Percentiles rank a stretch among this genome's conserved stretches.
Evolutionary conservation across 2,329 filamentous ascomycete genomes (phyloP).

Genomic region (Fusarium sp.): DNA sequence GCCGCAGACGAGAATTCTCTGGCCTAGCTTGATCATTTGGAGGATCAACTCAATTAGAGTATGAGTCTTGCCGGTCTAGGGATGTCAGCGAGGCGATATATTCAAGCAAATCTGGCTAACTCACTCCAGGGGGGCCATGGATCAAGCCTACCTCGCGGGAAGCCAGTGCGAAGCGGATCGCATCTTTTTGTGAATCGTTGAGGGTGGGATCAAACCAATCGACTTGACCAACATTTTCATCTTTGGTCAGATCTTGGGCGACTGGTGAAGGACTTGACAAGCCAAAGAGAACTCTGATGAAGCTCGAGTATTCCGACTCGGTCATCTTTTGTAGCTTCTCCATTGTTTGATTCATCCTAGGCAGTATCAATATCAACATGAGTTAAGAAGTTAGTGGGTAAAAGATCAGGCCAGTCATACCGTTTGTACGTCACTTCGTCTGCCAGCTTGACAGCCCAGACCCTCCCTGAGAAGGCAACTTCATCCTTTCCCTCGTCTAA

Average conservation of each 20-base stretch:
- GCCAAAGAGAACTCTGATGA: slow-evolving; percentile 72
- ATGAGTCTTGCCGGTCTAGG: slow-evolving; percentile 91
- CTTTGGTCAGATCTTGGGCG: slow-evolving; percentile 51
- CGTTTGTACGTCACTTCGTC: slow-evolving; percentile 74
- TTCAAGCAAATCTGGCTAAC: slow-evolving; percentile 35
- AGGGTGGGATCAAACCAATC: slow-evolving; percentile 71
- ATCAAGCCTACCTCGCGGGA: slow-evolving; percentile 87
- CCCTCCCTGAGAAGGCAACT: slow-evolving; percentile 55
- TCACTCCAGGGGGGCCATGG: slow-evolving; percentile 87
- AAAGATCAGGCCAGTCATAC: too few relatives aligned
- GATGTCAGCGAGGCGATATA: slow-evolving; percentile 7
- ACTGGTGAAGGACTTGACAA: slow-evolving; percentile 63
- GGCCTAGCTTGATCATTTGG: slow-evolving; percentile 80
- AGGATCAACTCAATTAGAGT: slow-evolving; percentile 94
- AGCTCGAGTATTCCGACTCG: slow-evolving; percentile 67
- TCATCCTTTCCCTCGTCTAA: slow-evolving; percentile 72
- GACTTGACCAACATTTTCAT: slow-evolving; percentile 58
- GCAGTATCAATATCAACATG: neutral
- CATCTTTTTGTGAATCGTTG: slow-evolving; percentile 75
- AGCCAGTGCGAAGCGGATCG: slow-evolving; percentile 83
- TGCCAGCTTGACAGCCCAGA: slow-evolving; percentile 75
- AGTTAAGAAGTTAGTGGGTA: too few relatives aligned
- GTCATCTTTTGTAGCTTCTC: slow-evolving; percentile 67
- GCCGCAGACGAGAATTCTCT: slow-evolving; percentile 89
- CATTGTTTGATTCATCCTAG: slow-evolving; percentile 74